These are phyloP conservation scores for Sugiyamaella xylanicola DNA, from an alignment of 1,139 yeast genomes.

Conservation along the genomic window DNA sequence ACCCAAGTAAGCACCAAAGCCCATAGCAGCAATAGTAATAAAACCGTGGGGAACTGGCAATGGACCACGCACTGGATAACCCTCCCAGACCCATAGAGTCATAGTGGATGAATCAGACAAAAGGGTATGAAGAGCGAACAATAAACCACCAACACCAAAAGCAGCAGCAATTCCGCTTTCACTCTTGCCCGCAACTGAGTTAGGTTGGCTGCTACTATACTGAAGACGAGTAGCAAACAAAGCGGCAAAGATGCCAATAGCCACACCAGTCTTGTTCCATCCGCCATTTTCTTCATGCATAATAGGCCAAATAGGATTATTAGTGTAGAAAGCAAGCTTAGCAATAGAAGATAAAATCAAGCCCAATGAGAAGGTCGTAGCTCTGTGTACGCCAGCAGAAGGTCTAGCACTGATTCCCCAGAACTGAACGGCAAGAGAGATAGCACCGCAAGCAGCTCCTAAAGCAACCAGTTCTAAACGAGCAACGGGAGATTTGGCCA, in stretches of 20 bases:
- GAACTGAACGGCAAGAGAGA: conserved; percentile 65
- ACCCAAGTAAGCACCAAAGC: conserved; percentile 58
- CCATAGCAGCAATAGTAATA: conserved; percentile 60
- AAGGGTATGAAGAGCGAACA: conserved; percentile 73
- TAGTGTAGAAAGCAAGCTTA: conserved; percentile 75
- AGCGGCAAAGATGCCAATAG: conserved; percentile 66
- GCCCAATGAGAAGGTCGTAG: conserved; percentile 70
- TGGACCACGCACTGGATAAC: conserved; percentile 86
- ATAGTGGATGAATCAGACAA: conserved; percentile 83
- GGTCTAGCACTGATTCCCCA: conserved; percentile 50
- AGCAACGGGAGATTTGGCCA: conserved; percentile 63
- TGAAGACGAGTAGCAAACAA: conserved; percentile 51
- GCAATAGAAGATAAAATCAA: conserved; percentile 70
- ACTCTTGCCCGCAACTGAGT: conserved; percentile 34
- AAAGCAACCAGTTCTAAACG: conserved; percentile 66
- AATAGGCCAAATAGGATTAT: conserved; percentile 96
- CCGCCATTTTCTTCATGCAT: conserved; percentile 89
- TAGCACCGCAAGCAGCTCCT: conserved; percentile 65
- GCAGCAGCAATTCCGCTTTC: conserved; percentile 52
- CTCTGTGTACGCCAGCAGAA: conserved; percentile 53
- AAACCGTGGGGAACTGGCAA: conserved; percentile 88
- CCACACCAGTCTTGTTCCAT: conserved; percentile 69
- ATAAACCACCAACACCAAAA: conserved; percentile 73
- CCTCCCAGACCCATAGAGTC: conserved; percentile 92
- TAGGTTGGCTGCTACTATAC: conserved; percentile 30